Conservation (phyloP, 805 yeast genomes). For the Spathaspora passalidarum region DNA sequence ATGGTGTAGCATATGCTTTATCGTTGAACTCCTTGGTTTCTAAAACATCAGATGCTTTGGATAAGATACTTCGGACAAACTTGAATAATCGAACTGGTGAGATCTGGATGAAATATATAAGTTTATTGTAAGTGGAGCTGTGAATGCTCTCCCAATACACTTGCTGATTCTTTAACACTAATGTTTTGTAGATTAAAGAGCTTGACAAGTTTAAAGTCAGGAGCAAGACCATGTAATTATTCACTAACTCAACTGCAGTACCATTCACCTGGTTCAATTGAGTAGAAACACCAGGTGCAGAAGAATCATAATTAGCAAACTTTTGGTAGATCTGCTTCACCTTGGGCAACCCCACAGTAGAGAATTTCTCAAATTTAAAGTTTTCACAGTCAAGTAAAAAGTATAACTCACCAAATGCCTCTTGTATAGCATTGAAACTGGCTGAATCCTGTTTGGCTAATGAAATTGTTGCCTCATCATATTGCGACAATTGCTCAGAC, state of each 20-base stretch:
- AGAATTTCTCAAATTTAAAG: constrained; percentile 12
- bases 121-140: constrained; percentile 22
- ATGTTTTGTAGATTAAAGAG: constrained; percentile 30
- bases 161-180: constrained; percentile 28
- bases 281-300: background rate
- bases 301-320: constrained; percentile 3
- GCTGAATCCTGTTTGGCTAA: background rate
- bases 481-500: constrained; percentile 7
- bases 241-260: constrained; percentile 15
- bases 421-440: constrained; percentile 12
- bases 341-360: constrained; percentile 9
- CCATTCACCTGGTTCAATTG: constrained; percentile 1
- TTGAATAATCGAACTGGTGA: constrained; percentile 25
- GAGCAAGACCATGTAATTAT: constrained; percentile 22
- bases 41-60: constrained; percentile 1
- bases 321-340: constrained; percentile 10
- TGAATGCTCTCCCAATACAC: constrained; percentile 33
- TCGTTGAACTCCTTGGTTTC: constrained; percentile 2
- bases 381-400: constrained; percentile 20
- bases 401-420: constrained; percentile 21
- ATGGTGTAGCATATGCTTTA: background rate
- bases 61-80: constrained; percentile 9
- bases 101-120: constrained; percentile 32
- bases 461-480: constrained; percentile 3
- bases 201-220: constrained; percentile 28